phyloP scores from a whole-genome alignment of 768 basidiomycete genomes.

The Kwoniella heveanensis region DNA sequence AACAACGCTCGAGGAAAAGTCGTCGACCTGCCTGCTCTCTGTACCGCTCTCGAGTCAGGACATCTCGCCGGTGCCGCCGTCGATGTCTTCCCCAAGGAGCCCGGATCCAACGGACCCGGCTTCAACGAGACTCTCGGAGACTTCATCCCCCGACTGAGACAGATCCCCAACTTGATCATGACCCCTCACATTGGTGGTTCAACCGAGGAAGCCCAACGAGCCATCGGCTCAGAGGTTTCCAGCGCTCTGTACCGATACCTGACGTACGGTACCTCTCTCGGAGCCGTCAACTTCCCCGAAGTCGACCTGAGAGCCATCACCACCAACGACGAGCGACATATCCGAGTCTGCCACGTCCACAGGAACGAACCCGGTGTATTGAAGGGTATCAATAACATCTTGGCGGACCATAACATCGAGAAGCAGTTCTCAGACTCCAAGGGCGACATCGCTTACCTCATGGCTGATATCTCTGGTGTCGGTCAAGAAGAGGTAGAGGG shows the following conservation, averaged over 20 bases:
- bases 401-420: constrained; percentile 95
- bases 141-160: constrained; percentile 76
- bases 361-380: constrained; percentile 76
- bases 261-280: constrained; percentile 83
- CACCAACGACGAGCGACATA: constrained; percentile 73
- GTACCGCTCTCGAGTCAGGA: constrained; percentile 75
- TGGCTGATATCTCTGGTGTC: constrained; percentile 95
- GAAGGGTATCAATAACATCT: constrained; percentile 86
- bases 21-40: constrained; percentile 89
- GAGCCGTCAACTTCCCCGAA: constrained; percentile 98
- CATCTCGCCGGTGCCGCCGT: constrained; percentile 88
- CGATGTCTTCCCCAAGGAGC: constrained; percentile 94
- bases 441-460: constrained; percentile 69
- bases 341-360: constrained; percentile 94
- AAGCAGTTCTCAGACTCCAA: constrained; percentile 92
- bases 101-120: constrained; percentile 79
- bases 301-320: constrained; percentile 92
- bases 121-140: constrained; percentile 87
- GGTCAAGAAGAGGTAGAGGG: constrained; percentile 75
- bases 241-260: constrained; percentile 83
- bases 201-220: constrained; percentile 95
- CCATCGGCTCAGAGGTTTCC: constrained; percentile 95
- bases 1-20: constrained; percentile 97
- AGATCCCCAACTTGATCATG: constrained; percentile 85
- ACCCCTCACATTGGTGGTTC: constrained; percentile 99